phyloP scores from a whole-genome alignment of 345 rosid genomes.

The Salix dunnii region DNA sequence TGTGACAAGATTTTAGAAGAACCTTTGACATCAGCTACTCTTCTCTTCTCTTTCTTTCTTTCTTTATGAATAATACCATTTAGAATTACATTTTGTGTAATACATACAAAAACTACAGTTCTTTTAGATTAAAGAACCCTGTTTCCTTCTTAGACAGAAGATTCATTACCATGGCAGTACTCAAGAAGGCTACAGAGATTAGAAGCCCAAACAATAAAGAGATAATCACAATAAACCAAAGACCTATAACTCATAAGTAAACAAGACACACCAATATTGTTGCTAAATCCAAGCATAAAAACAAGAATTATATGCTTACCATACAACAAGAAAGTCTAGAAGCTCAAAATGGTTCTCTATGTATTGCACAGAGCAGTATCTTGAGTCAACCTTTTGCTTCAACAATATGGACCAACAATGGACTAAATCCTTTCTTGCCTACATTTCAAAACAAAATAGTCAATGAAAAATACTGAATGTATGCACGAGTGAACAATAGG shows the following conservation, averaged over 20 bases:
- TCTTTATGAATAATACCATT: neutral
- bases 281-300: neutral
- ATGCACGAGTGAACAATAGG: neutral
- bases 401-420: slow-evolving; percentile 87
- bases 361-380: slow-evolving; percentile 67
- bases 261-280: neutral
- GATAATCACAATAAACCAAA: neutral
- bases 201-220: neutral
- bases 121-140: neutral
- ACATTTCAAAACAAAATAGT: slow-evolving; percentile 13
- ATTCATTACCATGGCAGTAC: neutral
- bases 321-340: slow-evolving; percentile 76
- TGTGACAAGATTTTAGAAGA: neutral
- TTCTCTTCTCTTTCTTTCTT: neutral
- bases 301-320: slow-evolving; percentile 33
- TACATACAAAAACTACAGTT: neutral
- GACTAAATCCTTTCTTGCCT: slow-evolving; percentile 91
- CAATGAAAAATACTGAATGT: neutral
- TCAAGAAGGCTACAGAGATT: neutral
- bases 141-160: neutral
- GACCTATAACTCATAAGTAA: neutral
- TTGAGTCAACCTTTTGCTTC: slow-evolving; percentile 72
- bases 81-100: neutral
- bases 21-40: neutral
- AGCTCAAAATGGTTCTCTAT: slow-evolving; percentile 79